These are phyloP conservation scores for Trifolium dubium DNA, from an alignment of 306 rosid genomes.

Conservation along the genomic window DNA sequence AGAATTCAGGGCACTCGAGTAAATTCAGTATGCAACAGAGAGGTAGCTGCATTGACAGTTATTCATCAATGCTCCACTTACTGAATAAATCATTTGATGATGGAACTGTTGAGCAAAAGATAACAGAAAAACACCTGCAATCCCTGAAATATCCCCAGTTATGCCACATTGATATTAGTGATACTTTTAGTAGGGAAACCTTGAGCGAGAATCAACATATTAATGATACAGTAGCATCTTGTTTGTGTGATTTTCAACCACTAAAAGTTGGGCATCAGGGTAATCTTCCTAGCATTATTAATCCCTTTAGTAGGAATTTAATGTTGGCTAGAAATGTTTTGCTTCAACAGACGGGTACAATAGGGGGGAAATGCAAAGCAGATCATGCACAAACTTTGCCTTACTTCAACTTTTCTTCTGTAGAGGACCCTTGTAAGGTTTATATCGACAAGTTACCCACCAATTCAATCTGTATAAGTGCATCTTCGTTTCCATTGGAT, in stretches of 20 bases:
- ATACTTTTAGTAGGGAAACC: constrained; percentile 46
- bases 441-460: constrained; percentile 50
- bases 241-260: constrained; percentile 43
- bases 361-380: constrained; percentile 47
- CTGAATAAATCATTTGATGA: constrained; percentile 43
- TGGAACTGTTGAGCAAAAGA: constrained; percentile 42
- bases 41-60: constrained; percentile 40
- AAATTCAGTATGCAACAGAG: constrained; percentile 42
- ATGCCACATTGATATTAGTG: constrained; percentile 39
- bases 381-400: constrained; percentile 51
- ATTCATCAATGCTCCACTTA: constrained; percentile 30
- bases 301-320: constrained; percentile 82
- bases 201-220: constrained; percentile 47
- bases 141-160: constrained; percentile 46
- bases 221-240: constrained; percentile 43
- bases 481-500: constrained; percentile 44
- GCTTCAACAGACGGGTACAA: constrained; percentile 48
- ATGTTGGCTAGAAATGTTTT: constrained; percentile 67
- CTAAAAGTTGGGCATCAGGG: constrained; percentile 47
- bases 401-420: constrained; percentile 71
- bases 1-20: constrained; percentile 48
- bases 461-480: constrained; percentile 39
- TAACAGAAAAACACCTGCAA: constrained; percentile 42
- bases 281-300: constrained; percentile 58
- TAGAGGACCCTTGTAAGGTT: constrained; percentile 80